Evolutionary conservation across 1,284 basidiomycete genomes (phyloP).

Genomic region (Flammula alnicola): DNA sequence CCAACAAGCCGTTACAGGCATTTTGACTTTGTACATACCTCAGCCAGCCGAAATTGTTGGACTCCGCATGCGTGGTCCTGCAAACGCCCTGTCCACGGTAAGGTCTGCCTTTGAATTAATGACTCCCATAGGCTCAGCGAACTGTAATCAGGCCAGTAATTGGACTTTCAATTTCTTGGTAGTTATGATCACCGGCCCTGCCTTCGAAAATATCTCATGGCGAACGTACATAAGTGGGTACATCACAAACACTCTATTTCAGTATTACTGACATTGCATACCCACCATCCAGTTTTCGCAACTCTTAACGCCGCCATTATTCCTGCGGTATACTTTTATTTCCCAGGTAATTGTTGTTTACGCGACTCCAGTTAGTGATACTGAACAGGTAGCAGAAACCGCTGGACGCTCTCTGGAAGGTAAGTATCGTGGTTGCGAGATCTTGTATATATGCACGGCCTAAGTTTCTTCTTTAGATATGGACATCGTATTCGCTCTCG

Average conservation of each 20-base stretch:
- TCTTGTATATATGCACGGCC: neutral
- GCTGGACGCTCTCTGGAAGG: constrained; percentile 66
- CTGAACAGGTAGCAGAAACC: constrained; percentile 45
- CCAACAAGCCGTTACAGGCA: no score
- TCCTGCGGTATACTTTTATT: constrained; percentile 65
- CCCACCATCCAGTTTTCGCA: constrained; percentile 55
- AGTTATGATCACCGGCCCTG: constrained; percentile 65
- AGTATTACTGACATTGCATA: neutral
- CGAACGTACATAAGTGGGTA: constrained; percentile 61
- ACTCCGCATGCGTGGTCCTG: constrained; percentile 65
- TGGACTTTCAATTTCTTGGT: constrained; percentile 72
- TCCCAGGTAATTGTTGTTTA: constrained; percentile 43
- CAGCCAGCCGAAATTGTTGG: constrained; percentile 71
- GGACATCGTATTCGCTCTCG: constrained; percentile 67
- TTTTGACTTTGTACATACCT: neutral
- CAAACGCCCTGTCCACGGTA: constrained; percentile 64
- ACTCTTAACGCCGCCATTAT: constrained; percentile 63
- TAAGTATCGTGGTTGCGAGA: constrained; percentile 26
- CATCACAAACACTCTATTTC: neutral
- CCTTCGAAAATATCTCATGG: constrained; percentile 67
- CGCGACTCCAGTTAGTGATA: neutral
- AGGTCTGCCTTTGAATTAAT: neutral
- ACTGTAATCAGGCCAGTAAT: constrained; percentile 43
- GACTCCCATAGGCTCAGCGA: neutral
- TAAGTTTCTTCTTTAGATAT: constrained; percentile 45